phyloP scores from a whole-genome alignment of 2,329 filamentous ascomycete species.

The Colletotrichum spaethianum region DNA sequence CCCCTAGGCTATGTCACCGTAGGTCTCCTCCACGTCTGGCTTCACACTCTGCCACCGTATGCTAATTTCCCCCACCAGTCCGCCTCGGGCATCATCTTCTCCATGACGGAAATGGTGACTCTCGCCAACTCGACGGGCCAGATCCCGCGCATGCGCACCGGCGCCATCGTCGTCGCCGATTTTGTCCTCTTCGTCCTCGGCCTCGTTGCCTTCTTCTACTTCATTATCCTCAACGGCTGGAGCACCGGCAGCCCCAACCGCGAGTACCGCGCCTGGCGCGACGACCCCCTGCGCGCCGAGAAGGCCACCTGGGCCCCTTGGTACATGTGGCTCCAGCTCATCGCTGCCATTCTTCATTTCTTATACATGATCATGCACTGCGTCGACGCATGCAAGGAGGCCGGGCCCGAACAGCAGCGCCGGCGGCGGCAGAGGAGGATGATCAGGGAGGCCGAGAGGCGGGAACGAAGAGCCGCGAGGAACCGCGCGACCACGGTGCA shows the following conservation, averaged over 20 bases:
- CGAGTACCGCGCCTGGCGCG: constrained; percentile 32
- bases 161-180: constrained; percentile 40
- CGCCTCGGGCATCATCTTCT: constrained; percentile 59
- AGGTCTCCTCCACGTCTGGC: neutral
- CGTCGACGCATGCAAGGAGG: constrained; percentile 39
- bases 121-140: constrained; percentile 43
- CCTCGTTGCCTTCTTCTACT: constrained; percentile 43
- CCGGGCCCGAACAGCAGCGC: constrained; percentile 11
- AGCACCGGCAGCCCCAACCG: constrained; percentile 30
- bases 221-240: constrained; percentile 43
- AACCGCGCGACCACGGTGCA: neutral
- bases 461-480: neutral
- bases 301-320: constrained; percentile 43
- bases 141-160: constrained; percentile 40
- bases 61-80: constrained; percentile 2
- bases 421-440: constrained; percentile 20
- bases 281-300: constrained; percentile 40
- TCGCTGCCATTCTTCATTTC: constrained; percentile 42
- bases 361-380: constrained; percentile 44
- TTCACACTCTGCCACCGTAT: too few relatives aligned
- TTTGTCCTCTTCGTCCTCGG: constrained; percentile 42
- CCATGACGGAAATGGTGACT: constrained; percentile 53
- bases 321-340: constrained; percentile 45
- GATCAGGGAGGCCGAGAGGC: constrained; percentile 20
- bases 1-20: constrained; percentile 42